Percentiles rank a stretch among this genome's conserved stretches.
Evolutionary conservation across 305 asterid genomes (phyloP).

Genomic region (Solanum hybrid): DNA sequence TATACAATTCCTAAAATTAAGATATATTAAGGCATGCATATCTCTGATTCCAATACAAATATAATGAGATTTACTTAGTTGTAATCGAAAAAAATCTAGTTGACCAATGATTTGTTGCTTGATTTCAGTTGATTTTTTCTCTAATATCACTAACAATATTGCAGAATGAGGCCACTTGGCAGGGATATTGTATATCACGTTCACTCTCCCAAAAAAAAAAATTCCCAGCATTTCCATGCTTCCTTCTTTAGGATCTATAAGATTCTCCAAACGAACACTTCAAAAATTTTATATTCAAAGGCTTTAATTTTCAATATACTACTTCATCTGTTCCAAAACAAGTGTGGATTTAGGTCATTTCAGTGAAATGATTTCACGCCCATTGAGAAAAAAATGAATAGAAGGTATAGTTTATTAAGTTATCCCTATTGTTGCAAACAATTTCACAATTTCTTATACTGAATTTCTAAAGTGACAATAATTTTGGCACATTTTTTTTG

Average conservation of each 20-base stretch:
- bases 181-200: too few relatives aligned
- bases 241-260: too few relatives aligned
- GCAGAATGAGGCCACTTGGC: too few relatives aligned
- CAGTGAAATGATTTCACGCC: too few relatives aligned
- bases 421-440: neutral
- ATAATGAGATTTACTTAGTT: neutral
- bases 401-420: neutral
- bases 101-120: neutral
- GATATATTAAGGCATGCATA: neutral
- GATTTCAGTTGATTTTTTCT: neutral
- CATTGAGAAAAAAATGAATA: neutral
- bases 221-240: too few relatives aligned
- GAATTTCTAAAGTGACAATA: neutral
- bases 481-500: neutral
- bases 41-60: neutral
- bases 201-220: too few relatives aligned
- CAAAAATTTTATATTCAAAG: neutral
- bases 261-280: neutral
- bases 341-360: neutral
- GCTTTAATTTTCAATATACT: neutral
- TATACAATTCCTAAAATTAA: neutral
- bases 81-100: neutral
- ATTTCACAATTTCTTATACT: neutral
- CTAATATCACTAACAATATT: too few relatives aligned
- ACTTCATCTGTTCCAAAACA: neutral